Conservation (phyloP, 1,284 basidiomycete species). For the Boletus smithii region DNA sequence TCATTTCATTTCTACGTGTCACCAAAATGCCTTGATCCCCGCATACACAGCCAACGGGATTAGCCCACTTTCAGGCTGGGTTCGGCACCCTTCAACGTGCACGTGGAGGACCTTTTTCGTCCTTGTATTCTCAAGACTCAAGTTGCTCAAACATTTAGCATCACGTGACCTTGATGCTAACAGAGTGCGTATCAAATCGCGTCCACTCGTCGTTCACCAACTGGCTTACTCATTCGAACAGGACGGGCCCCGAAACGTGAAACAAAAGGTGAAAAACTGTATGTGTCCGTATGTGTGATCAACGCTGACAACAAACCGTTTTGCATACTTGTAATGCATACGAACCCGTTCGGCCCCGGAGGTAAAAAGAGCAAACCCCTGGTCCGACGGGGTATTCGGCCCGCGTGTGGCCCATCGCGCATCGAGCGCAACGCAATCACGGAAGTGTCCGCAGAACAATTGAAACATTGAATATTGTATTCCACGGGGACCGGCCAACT, state of each 20-base stretch:
- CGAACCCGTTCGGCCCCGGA: not conserved
- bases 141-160: too few relatives aligned
- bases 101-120: too few relatives aligned
- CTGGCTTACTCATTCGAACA: not conserved
- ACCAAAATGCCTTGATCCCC: not conserved
- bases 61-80: too few relatives aligned
- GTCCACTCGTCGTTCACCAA: not conserved
- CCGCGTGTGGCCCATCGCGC: not conserved
- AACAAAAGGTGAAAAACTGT: not conserved
- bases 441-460: not conserved
- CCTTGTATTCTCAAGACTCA: too few relatives aligned
- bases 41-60: not conserved
- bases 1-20: not conserved
- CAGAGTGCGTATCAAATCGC: too few relatives aligned
- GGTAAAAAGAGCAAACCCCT: not conserved
- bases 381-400: not conserved
- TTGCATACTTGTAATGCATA: not conserved
- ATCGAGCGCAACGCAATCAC: not conserved
- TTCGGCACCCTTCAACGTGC: too few relatives aligned
- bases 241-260: not conserved
- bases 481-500: too few relatives aligned
- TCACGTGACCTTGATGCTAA: too few relatives aligned
- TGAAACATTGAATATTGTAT: too few relatives aligned
- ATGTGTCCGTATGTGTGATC: not conserved
- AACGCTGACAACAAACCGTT: not conserved